A percentile compares a stretch with the other conserved stretches of the same genome.
Evolutionary conservation across 176 grass and related monocot genomes (phyloP).

Genomic region (Eragrostis curvula): DNA sequence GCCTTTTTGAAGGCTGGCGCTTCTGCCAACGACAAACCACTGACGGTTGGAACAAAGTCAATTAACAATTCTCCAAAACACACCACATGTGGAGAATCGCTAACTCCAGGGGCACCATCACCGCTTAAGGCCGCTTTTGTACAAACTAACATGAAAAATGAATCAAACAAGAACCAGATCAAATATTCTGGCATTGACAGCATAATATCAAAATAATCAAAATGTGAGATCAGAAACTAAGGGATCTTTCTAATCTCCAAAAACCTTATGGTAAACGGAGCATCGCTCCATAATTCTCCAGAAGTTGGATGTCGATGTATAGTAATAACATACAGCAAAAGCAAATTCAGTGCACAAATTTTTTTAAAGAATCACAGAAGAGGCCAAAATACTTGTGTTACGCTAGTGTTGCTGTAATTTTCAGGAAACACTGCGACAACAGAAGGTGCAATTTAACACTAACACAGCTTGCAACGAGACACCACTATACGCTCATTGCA

Average conservation of each 20-base stretch:
- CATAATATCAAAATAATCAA: slow-evolving; percentile 22
- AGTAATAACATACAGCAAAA: neutral
- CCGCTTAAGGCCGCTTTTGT: slow-evolving; percentile 46
- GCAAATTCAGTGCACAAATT: neutral
- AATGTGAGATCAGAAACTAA: slow-evolving; percentile 18
- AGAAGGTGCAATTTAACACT: neutral
- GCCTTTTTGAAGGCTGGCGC: slow-evolving; percentile 96
- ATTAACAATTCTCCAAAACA: slow-evolving; percentile 94
- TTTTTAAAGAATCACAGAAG: neutral
- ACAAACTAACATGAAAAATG: slow-evolving; percentile 46
- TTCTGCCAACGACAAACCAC: slow-evolving; percentile 69
- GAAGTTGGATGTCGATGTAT: neutral
- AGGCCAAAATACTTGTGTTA: neutral
- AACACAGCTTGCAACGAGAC: neutral
- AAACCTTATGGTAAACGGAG: neutral
- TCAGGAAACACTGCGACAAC: slow-evolving; percentile 3
- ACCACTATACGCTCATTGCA: neutral
- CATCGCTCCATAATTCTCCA: neutral
- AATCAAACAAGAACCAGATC: slow-evolving; percentile 30
- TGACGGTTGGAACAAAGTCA: slow-evolving; percentile 90
- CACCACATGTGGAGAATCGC: slow-evolving; percentile 74
- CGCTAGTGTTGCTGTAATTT: slow-evolving; percentile 5
- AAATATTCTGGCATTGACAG: slow-evolving; percentile 3
- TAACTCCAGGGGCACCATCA: slow-evolving; percentile 39
- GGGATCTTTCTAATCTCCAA: neutral